These are phyloP conservation scores for Stenocarpella maydis DNA, from an alignment of 2,329 filamentous ascomycete species.

Conservation along the genomic window DNA sequence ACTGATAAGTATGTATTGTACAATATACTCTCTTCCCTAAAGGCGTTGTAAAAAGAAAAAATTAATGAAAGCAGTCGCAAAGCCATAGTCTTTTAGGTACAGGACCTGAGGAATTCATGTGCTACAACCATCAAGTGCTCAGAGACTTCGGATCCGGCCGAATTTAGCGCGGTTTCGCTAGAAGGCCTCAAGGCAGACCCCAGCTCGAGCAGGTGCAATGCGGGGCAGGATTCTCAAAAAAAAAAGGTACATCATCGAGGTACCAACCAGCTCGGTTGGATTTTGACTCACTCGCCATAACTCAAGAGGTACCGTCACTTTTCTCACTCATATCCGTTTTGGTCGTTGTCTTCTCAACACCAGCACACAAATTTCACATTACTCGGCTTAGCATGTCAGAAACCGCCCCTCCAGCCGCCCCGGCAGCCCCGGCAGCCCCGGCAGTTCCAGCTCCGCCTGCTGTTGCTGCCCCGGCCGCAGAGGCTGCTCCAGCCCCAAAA, in stretches of 20 bases:
- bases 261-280: slow-evolving; percentile 15
- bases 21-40: not conserved
- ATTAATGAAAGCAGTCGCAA: not conserved
- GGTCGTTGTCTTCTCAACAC: not conserved
- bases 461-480: slow-evolving; percentile 29
- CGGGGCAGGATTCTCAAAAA: slow-evolving; percentile 31
- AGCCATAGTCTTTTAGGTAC: too few species aligned
- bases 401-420: slow-evolving; percentile 30
- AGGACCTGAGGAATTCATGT: not conserved
- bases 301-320: not conserved
- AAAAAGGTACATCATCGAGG: slow-evolving; percentile 26
- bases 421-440: slow-evolving; percentile 30
- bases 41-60: too few species aligned
- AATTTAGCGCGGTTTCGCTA: slow-evolving; percentile 3
- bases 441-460: slow-evolving; percentile 33
- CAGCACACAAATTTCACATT: not conserved
- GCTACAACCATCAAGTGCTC: too few species aligned
- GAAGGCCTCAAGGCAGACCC: slow-evolving; percentile 5
- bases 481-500: slow-evolving; percentile 53
- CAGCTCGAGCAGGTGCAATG: slow-evolving; percentile 4
- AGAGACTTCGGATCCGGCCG: slow-evolving; percentile 15
- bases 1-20: too few species aligned
- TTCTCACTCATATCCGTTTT: not conserved
- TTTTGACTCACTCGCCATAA: slow-evolving; percentile 34
- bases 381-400: slow-evolving; percentile 22